These are phyloP conservation scores for Silene latifolia DNA, from an alignment of 148 eudicot species.

Conservation along the genomic window DNA sequence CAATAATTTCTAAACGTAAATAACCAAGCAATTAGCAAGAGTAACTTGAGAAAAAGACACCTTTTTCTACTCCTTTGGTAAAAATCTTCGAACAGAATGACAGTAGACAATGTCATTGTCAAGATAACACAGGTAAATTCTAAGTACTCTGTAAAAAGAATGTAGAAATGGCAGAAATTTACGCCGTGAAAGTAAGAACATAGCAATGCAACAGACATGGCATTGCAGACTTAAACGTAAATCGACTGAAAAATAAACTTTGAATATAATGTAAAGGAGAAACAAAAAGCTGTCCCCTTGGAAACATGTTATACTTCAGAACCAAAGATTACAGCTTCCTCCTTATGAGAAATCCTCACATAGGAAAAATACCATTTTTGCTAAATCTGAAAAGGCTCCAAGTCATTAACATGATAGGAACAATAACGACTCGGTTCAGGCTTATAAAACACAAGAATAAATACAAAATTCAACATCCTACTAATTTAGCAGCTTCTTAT, in stretches of 20 bases:
- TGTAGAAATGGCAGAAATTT: neutral
- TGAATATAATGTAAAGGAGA: slow-evolving; percentile 28
- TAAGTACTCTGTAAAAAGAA: neutral
- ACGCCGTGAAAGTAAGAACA: neutral
- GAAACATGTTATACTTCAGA: slow-evolving; percentile 11
- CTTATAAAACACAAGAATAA: slow-evolving; percentile 12
- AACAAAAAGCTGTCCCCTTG: slow-evolving; percentile 16
- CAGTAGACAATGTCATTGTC: too few relatives aligned
- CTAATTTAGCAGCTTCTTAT: neutral
- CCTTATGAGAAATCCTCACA: slow-evolving; percentile 19
- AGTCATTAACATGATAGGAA: neutral
- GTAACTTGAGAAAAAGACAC: neutral
- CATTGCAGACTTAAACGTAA: slow-evolving; percentile 12
- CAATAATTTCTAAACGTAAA: neutral
- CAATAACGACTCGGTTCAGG: neutral
- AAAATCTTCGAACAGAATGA: slow-evolving; percentile 2
- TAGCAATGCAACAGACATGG: neutral
- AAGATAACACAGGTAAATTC: neutral
- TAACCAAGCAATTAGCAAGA: slow-evolving; percentile 1
- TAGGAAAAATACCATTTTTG: slow-evolving; percentile 1
- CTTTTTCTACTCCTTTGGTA: neutral
- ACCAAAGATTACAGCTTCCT: slow-evolving; percentile 25
- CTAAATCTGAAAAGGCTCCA: slow-evolving; percentile 5
- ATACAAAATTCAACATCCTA: slow-evolving; percentile 28
- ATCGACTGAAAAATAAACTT: slow-evolving; percentile 8